A percentile compares a stretch with the other conserved stretches of the same genome.
These are phyloP conservation scores for Candida nemodendra DNA, from an alignment of 805 yeast species.

Conservation along the genomic window DNA sequence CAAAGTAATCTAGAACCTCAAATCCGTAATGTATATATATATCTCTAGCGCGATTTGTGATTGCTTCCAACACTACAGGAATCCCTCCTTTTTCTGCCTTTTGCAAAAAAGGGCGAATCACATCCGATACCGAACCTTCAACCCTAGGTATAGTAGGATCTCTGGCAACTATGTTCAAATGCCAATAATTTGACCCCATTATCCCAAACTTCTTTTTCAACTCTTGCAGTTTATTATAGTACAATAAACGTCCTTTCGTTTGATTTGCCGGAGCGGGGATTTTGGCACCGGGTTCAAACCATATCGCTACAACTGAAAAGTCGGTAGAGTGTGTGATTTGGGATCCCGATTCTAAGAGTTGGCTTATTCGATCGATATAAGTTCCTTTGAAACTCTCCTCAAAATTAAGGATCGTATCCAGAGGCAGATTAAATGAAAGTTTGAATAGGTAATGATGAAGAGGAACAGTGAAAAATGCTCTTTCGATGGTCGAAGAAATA, in stretches of 20 bases:
- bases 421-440: slow-evolving; percentile 1
- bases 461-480: slow-evolving; percentile 5
- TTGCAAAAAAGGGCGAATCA: slow-evolving; percentile 1
- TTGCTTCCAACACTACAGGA: slow-evolving; percentile 2
- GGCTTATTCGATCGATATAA: slow-evolving; percentile 1
- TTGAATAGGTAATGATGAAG: slow-evolving; percentile 1
- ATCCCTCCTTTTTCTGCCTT: slow-evolving; percentile 1
- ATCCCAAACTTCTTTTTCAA: slow-evolving; percentile 1
- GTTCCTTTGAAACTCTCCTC: slow-evolving; percentile 1
- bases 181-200: slow-evolving; percentile 1
- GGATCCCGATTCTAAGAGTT: slow-evolving; percentile 2
- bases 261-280: background rate
- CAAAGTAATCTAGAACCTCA: slow-evolving; percentile 4
- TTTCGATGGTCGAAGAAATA: slow-evolving; percentile 3
- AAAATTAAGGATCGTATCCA: background rate
- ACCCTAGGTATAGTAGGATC: slow-evolving; percentile 2
- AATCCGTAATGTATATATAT: slow-evolving; percentile 2
- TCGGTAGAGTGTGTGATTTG: slow-evolving; percentile 1
- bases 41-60: slow-evolving; percentile 3
- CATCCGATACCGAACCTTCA: slow-evolving; percentile 3
- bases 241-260: slow-evolving; percentile 2
- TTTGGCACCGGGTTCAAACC: slow-evolving; percentile 2
- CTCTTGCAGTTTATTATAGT: slow-evolving; percentile 1
- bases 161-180: slow-evolving; percentile 1
- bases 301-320: slow-evolving; percentile 1